These are phyloP conservation scores for Alloteropsis angusta DNA, from an alignment of 202 grass and related monocot species.

Conservation along the genomic window DNA sequence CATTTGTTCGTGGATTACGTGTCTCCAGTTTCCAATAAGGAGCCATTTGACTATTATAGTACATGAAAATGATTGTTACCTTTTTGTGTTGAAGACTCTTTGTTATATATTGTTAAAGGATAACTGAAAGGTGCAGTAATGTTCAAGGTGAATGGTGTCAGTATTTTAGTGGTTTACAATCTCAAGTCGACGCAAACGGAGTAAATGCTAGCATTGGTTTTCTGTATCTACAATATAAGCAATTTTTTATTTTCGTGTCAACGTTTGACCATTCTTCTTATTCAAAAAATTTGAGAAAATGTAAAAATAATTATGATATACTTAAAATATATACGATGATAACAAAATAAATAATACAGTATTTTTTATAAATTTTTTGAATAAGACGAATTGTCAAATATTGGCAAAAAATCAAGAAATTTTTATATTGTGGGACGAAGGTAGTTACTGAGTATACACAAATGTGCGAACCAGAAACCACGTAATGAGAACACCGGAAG, in stretches of 20 bases:
- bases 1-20: conserved; percentile 14
- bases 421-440: too few species aligned
- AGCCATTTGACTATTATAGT: background rate
- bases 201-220: background rate
- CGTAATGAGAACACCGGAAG: background rate
- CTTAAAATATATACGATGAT: too few species aligned
- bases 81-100: background rate
- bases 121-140: background rate
- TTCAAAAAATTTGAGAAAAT: too few species aligned
- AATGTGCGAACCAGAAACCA: background rate
- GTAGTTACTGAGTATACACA: too few species aligned
- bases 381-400: too few species aligned
- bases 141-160: background rate
- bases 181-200: background rate
- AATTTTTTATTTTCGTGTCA: too few species aligned
- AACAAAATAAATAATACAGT: too few species aligned
- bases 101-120: background rate
- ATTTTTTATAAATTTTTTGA: too few species aligned
- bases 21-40: background rate
- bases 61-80: background rate
- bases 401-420: too few species aligned
- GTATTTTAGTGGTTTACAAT: background rate
- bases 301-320: too few species aligned
- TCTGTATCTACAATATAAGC: background rate
- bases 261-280: too few species aligned